These are phyloP conservation scores for Xylariaceae sp. DNA, from an alignment of 2,329 filamentous ascomycete species.

Conservation along the genomic window DNA sequence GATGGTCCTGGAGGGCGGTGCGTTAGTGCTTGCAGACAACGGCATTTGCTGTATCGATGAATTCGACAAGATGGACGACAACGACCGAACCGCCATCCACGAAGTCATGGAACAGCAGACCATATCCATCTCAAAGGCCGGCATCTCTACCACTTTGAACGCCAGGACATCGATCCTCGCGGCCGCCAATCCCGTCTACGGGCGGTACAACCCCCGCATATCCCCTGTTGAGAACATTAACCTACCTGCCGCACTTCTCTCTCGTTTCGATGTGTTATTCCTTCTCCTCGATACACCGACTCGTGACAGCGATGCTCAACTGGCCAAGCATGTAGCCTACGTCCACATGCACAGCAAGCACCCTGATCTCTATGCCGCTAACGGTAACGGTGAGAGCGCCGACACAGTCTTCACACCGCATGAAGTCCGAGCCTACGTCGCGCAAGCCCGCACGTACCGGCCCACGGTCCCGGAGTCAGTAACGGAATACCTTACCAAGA, in stretches of 20 bases:
- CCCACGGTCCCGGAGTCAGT: constrained; percentile 80
- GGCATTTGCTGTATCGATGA: constrained; percentile 85
- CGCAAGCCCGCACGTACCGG: constrained; percentile 83
- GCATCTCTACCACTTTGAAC: constrained; percentile 76
- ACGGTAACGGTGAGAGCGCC: constrained; percentile 38
- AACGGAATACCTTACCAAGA: constrained; percentile 94
- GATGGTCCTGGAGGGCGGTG: constrained; percentile 79
- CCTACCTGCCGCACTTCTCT: constrained; percentile 91
- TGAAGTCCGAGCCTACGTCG: constrained; percentile 94
- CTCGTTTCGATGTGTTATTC: constrained; percentile 96
- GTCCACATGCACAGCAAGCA: constrained; percentile 97
- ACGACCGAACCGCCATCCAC: constrained; percentile 77
- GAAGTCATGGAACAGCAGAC: constrained; percentile 89
- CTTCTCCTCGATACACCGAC: constrained; percentile 91
- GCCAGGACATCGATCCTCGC: constrained; percentile 93
- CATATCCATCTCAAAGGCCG: constrained; percentile 76
- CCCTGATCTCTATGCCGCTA: constrained; percentile 60
- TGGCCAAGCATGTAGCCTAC: constrained; percentile 91
- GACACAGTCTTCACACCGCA: constrained; percentile 80
- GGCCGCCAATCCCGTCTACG: constrained; percentile 94
- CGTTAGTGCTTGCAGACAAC: constrained; percentile 75
- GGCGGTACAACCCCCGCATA: constrained; percentile 94
- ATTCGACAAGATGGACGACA: constrained; percentile 87
- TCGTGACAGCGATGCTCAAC: constrained; percentile 84
- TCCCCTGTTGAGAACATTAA: constrained; percentile 99